phyloP scores from a whole-genome alignment of 139 green algal genomes.

The Asterochloris sp. region DNA sequence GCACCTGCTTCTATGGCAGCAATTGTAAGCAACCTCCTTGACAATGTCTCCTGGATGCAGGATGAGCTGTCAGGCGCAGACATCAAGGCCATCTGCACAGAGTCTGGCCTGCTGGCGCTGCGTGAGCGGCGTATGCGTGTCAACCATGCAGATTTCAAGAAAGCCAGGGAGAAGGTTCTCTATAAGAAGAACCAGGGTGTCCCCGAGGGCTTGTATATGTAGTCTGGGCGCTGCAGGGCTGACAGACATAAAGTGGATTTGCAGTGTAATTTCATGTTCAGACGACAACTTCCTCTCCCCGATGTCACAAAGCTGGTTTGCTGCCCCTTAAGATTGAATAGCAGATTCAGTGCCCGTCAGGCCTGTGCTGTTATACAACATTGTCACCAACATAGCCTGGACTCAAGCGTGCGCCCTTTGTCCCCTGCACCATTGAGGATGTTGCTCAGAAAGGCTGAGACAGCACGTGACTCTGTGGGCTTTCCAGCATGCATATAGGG shows the following conservation, averaged over 20 bases:
- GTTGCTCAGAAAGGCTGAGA: no score
- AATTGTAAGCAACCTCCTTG: neutral
- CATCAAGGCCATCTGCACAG: conserved; percentile 99
- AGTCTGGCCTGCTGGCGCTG: conserved; percentile 96
- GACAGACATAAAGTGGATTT: no score
- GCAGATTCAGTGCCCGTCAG: no score
- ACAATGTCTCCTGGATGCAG: conserved; percentile 30
- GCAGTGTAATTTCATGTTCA: no score
- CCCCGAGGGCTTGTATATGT: conserved; percentile 98
- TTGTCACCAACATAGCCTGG: no score
- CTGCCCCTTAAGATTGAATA: no score
- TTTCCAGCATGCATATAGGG: neutral
- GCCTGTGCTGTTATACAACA: no score
- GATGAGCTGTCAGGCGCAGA: conserved; percentile 97
- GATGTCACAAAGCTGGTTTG: no score
- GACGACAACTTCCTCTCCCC: no score
- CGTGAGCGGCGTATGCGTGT: conserved; percentile 95
- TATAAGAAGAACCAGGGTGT: conserved; percentile 99
- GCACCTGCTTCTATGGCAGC: neutral
- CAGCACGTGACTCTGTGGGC: no score
- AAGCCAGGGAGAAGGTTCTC: conserved; percentile 74
- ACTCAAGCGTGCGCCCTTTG: no score
- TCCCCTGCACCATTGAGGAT: no score
- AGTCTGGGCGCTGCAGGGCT: neutral
- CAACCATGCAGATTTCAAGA: conserved; percentile 83